Evolutionary conservation across 371 early-diverging fungal species (phyloP), one percentile per base, ranked within the genome.

Genomic region (Mucor saturninus): DNA sequence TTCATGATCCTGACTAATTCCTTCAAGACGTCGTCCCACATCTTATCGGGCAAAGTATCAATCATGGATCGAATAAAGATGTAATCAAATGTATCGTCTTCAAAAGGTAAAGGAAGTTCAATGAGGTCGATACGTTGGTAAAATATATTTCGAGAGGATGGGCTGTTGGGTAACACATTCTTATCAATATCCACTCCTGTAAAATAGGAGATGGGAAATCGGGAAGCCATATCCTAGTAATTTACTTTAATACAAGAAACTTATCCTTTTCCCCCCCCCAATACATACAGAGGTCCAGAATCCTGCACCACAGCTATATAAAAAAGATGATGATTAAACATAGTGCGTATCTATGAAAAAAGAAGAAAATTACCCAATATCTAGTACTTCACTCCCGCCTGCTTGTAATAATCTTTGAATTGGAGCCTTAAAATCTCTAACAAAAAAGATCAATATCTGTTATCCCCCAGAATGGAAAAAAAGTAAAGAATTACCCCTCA

Each of bases 101-200:
- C 76, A 37, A 68, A 79, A 9, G 76, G 79, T 54, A 79, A 58
- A 54, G 79, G 79, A 35, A 75, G 40, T 45, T 75, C 72, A 21
- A 75, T 49, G 1, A 79, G 10, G 61, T 79, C 76, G 2, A 79
- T 67, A 2, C 65, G 64, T 30, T 79, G 76, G 52, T 74, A 74
- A 3, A 73, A 15, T 21, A 72, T 60, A 35, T 79, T 79, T 58
- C 67, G 72, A 8, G 68, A 38, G 10, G 39, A 40, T 42, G 35
- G 35, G 21, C 54, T 65, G n/a, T 21, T 54, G 9, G 79, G 76
- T 21, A 79, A 54, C 8, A 74, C 62, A 55, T 69, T 69, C 50
- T 76, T 79, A 46, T 79, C 76, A 28, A 74, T 63, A 56, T 79
- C 79, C 35, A 79, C 70, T 15, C 79, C 79, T 31, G 71, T 79